Evolutionary conservation across 768 basidiomycete genomes (phyloP), one percentile per base, ranked within the genome.

Genomic region (Podaxis carcinomalis): DNA sequence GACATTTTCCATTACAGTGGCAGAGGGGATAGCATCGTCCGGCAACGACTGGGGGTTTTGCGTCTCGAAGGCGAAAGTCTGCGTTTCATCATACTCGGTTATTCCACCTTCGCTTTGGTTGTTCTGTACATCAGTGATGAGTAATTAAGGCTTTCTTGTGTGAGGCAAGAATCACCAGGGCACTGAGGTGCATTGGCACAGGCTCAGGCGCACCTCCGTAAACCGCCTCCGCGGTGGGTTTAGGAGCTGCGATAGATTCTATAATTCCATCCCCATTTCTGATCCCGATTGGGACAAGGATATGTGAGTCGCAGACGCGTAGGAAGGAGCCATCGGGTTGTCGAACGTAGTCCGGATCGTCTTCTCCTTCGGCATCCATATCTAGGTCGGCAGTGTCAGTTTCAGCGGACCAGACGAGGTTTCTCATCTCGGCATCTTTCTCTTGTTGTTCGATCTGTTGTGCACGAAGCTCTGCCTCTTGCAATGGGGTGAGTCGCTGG

Each of bases 331-430:
- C 79, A 63, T 79, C 77, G 4, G 74, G 63, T 51, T 70, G 70
- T 40, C 58, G 63, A 39, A 71, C 63, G 63, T 77, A 80, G 39
- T 82, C 82, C 0, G 77, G 75, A 65, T 86, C 84, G 25, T 81
- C 81, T 54, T 89, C 87, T 7, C 84, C 84, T 10, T 83, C 79
- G 5, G 83, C 86, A 68, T 90, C 88, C 13, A 68, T 65, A 56
- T 85, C 86, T 19, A 72, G 66, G 2, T 73, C 70, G 21, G 76
- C 78, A 40, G 86, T 83, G 11, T 79, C 80, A 61, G 75, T 74
- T 62, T 83, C 83, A 5, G 72, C 80, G 21, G 83, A 78, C 90
- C 90, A 93, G 7, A 86, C 82, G 25, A 92, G 72, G 51, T 80
- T 84, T 61, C 92, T 80, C 10, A 75, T 70, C 32, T 77, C 68